Evolutionary conservation across 805 yeast species (phyloP).

Genomic region (Starmerella stigmatis): DNA sequence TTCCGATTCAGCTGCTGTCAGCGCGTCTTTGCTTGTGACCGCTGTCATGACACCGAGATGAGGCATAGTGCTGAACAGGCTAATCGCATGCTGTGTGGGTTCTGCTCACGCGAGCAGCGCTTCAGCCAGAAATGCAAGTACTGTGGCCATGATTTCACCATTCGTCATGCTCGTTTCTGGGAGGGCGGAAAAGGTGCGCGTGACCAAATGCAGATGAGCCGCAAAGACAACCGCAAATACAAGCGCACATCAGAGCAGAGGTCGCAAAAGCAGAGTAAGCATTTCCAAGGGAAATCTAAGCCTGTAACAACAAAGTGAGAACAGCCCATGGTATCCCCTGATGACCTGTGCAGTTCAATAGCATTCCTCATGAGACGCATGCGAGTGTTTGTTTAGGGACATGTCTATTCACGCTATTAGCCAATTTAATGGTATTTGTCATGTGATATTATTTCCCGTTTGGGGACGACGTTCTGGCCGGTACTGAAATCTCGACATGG

Average conservation of each 20-base stretch:
- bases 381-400: too few relatives aligned
- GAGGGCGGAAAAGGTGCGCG: conserved; percentile 39
- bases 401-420: too few relatives aligned
- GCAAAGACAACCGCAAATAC: conserved; percentile 36
- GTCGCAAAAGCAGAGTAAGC: conserved; percentile 12
- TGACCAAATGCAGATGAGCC: conserved; percentile 33
- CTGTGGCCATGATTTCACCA: conserved; percentile 32
- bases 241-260: conserved; percentile 23
- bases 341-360: too few relatives aligned
- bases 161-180: conserved; percentile 34
- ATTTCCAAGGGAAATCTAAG: conserved; percentile 22
- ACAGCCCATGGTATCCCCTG: too few relatives aligned
- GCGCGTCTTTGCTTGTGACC: conserved; percentile 36
- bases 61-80: conserved; percentile 34
- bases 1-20: conserved; percentile 37
- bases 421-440: too few relatives aligned
- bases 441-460: too few relatives aligned
- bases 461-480: too few relatives aligned
- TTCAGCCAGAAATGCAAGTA: conserved; percentile 30
- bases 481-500: too few relatives aligned
- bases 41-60: conserved; percentile 34
- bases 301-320: too few relatives aligned
- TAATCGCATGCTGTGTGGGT: conserved; percentile 35
- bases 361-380: too few relatives aligned
- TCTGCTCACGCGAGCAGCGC: conserved; percentile 35